Percentiles rank a stretch among this genome's conserved stretches.
phyloP scores from a whole-genome alignment of 73 alveolate species.

The Tetrahymena malaccensis region DNA sequence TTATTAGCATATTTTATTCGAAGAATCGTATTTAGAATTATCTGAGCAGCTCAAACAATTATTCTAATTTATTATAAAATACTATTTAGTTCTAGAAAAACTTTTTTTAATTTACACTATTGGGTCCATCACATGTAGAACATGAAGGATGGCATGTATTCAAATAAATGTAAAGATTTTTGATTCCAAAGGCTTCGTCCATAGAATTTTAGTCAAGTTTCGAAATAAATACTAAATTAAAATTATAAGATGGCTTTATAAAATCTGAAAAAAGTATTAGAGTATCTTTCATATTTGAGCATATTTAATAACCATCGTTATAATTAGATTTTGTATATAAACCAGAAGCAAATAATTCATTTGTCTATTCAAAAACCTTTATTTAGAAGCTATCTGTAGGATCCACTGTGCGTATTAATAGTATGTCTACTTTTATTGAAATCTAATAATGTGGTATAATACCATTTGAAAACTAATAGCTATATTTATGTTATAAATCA shows the following conservation, averaged over 20 bases:
- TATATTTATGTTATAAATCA: neutral
- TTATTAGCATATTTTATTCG: neutral
- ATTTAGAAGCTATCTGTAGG: neutral
- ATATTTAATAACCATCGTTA: neutral
- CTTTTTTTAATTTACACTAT: neutral
- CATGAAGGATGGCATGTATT: neutral
- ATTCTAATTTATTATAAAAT: neutral
- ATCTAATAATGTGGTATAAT: neutral
- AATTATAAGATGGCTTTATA: neutral
- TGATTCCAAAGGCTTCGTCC: neutral
- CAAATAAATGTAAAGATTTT: neutral
- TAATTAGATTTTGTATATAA: too few relatives aligned
- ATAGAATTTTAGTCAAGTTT: neutral
- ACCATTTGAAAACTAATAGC: neutral
- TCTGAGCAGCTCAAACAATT: neutral
- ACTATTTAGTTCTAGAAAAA: neutral
- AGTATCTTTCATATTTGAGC: neutral
- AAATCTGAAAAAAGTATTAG: neutral
- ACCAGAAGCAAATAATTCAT: neutral
- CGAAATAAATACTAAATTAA: neutral
- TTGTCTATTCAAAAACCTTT: neutral
- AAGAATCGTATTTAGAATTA: neutral
- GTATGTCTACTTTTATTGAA: neutral
- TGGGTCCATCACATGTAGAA: neutral
- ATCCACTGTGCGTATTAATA: neutral